phyloP scores from a whole-genome alignment of 192 early-diverging fungal genomes.

The Linnemannia schmuckeri region DNA sequence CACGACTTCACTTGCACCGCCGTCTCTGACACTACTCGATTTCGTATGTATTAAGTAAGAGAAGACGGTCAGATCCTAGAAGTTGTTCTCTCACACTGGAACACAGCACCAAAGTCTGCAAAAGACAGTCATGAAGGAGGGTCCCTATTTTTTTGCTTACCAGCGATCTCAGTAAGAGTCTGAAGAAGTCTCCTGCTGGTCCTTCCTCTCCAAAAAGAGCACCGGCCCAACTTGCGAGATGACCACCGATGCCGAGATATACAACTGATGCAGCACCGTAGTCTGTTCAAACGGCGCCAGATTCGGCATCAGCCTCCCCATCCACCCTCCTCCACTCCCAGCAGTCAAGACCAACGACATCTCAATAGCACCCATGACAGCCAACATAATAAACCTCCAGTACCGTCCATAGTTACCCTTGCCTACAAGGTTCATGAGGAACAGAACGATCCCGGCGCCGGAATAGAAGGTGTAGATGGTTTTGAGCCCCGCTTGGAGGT shows the following conservation, averaged over 20 bases:
- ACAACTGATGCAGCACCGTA: background rate
- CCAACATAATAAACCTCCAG: conserved; percentile 14
- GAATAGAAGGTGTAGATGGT: background rate
- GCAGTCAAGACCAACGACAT: background rate
- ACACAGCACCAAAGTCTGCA: too few species aligned
- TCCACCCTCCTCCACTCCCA: background rate
- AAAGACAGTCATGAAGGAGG: too few species aligned
- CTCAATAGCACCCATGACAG: background rate
- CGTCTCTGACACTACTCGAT: background rate
- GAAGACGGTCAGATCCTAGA: background rate
- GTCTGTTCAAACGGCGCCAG: conserved; percentile 22
- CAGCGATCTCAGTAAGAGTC: background rate
- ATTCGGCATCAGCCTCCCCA: conserved; percentile 1
- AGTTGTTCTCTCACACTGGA: too few species aligned
- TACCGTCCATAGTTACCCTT: conserved; percentile 12
- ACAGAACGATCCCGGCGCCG: background rate
- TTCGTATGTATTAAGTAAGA: background rate
- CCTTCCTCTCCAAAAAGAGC: background rate
- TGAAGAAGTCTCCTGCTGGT: background rate
- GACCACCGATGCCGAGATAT: background rate
- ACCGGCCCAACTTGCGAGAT: background rate
- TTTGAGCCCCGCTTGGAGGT: conserved; percentile 1
- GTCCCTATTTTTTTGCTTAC: background rate
- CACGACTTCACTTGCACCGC: background rate
- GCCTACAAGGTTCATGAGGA: background rate